phyloP scores from a whole-genome alignment of 805 yeast species.

The Wickerhamiella allomyrinae region DNA sequence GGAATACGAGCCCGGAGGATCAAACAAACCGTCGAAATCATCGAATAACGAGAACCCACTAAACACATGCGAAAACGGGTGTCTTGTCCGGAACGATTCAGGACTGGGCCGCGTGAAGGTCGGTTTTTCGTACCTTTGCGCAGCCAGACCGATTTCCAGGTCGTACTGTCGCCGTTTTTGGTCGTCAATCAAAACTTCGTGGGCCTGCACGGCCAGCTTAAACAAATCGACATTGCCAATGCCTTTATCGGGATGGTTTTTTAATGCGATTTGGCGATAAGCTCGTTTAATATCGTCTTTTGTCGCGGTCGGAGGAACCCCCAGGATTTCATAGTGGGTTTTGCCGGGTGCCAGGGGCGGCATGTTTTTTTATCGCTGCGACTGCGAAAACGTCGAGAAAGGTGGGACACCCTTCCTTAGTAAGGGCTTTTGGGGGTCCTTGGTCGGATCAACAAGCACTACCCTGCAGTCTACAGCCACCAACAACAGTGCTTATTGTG shows the following conservation, averaged over 20 bases:
- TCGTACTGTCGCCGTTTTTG: slow-evolving; percentile 84
- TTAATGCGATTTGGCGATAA: slow-evolving; percentile 56
- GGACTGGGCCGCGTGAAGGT: neutral
- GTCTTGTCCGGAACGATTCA: neutral
- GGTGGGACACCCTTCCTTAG: too few species aligned
- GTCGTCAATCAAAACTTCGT: slow-evolving; percentile 70
- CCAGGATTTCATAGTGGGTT: slow-evolving; percentile 49
- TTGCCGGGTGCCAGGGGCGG: slow-evolving; percentile 16
- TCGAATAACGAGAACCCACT: neutral
- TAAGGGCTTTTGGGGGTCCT: too few species aligned
- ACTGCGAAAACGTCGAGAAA: too few species aligned
- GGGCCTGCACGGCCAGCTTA: slow-evolving; percentile 76
- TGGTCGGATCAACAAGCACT: too few species aligned
- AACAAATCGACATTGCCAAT: slow-evolving; percentile 56
- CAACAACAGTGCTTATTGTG: too few species aligned
- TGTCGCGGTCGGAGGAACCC: slow-evolving; percentile 34
- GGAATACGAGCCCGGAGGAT: neutral
- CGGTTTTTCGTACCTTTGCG: neutral
- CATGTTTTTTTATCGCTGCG: too few species aligned
- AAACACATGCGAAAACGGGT: neutral
- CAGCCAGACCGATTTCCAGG: slow-evolving; percentile 4
- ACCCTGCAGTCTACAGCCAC: too few species aligned
- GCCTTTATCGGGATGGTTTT: slow-evolving; percentile 72
- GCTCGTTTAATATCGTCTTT: slow-evolving; percentile 54
- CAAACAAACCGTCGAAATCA: neutral